phyloP scores from a whole-genome alignment of 192 early-diverging fungal species.

The Gigaspora rosea region DNA sequence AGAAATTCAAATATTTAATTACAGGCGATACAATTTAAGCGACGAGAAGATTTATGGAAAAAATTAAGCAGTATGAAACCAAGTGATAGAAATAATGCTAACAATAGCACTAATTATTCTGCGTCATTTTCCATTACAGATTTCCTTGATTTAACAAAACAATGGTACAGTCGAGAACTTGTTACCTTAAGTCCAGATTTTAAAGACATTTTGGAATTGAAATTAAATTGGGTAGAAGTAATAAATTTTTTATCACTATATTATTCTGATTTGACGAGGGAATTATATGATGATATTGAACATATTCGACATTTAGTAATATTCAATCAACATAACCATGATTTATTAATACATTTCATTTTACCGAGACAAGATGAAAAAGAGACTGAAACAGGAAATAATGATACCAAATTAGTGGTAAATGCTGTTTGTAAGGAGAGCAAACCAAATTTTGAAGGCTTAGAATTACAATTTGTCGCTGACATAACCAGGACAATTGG shows the following conservation, averaged over 20 bases:
- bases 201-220: conserved; percentile 38
- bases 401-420: neutral
- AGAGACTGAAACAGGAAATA: neutral
- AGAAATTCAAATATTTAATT: neutral
- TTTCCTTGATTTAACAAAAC: conserved; percentile 45
- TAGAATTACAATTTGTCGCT: conserved; percentile 19
- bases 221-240: conserved; percentile 41
- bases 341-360: conserved; percentile 46
- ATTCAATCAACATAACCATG: conserved; percentile 44
- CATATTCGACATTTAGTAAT: conserved; percentile 42
- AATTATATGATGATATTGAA: conserved; percentile 44
- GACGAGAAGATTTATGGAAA: neutral
- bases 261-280: conserved; percentile 37
- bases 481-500: conserved; percentile 26
- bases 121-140: conserved; percentile 40
- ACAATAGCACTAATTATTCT: neutral
- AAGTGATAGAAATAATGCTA: conserved; percentile 13
- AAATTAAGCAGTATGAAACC: neutral
- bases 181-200: conserved; percentile 47
- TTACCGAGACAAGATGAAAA: neutral
- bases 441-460: neutral
- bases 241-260: conserved; percentile 40
- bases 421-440: conserved; percentile 20
- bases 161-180: conserved; percentile 42
- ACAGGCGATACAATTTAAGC: neutral